A percentile compares a stretch with the other conserved stretches of the same genome.
Evolutionary conservation across 192 early-diverging fungal species (phyloP).

Genomic region (Coemansia brasiliensis): DNA sequence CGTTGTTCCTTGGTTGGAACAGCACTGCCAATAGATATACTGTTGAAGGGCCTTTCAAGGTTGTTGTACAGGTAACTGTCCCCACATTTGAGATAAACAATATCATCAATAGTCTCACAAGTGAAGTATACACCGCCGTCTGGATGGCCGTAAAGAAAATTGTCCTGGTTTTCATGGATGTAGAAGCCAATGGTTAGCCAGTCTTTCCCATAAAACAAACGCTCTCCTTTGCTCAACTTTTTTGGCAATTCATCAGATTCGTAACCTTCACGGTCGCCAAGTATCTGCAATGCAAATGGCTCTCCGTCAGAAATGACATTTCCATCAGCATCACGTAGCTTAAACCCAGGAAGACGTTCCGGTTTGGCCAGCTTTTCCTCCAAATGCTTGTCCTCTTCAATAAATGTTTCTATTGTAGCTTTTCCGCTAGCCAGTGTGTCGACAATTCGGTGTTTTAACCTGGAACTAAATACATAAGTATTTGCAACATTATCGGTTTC

Average conservation of each 20-base stretch:
- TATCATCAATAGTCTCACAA: constrained; percentile 2
- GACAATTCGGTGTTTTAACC: neutral
- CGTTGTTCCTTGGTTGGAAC: constrained; percentile 6
- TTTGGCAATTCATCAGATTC: neutral
- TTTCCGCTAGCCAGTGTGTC: neutral
- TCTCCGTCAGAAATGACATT: neutral
- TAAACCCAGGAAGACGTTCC: neutral
- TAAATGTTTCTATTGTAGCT: neutral
- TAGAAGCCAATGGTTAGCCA: neutral
- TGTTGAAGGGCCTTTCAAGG: neutral
- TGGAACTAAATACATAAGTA: neutral
- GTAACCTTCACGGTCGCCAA: neutral
- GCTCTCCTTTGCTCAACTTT: neutral
- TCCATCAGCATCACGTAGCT: neutral
- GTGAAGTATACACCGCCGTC: neutral
- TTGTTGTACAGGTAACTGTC: neutral
- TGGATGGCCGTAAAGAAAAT: neutral
- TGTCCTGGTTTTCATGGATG: neutral
- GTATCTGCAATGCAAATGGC: neutral
- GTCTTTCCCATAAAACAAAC: neutral
- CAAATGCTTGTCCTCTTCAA: neutral
- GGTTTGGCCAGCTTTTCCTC: neutral
- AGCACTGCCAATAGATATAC: neutral
- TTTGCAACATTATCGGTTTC: neutral
- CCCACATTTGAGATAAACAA: constrained; percentile 1